Conservation (phyloP, 2,329 filamentous ascomycete genomes). For the Thelonectria blattea region DNA sequence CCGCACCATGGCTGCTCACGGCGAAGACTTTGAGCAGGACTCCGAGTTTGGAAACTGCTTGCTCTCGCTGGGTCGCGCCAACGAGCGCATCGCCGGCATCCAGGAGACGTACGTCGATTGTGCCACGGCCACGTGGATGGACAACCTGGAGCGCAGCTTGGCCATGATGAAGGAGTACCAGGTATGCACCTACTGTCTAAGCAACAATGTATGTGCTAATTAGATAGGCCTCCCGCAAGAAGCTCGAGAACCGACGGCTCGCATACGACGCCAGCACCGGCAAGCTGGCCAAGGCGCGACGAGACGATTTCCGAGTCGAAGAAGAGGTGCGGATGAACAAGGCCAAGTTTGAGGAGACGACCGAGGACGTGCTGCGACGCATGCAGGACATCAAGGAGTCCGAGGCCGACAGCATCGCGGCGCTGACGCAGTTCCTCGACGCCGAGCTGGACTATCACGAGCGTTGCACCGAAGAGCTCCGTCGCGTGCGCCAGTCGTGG, state of each 20-base stretch:
- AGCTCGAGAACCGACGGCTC: constrained; percentile 86
- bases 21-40: constrained; percentile 89
- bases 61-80: constrained; percentile 78
- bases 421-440: constrained; percentile 83
- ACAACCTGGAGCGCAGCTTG: constrained; percentile 86
- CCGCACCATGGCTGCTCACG: constrained; percentile 84
- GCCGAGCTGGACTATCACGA: constrained; percentile 92
- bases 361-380: constrained; percentile 85
- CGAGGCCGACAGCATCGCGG: constrained; percentile 80
- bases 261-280: constrained; percentile 88
- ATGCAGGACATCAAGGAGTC: constrained; percentile 98
- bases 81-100: constrained; percentile 83
- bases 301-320: constrained; percentile 90
- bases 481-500: constrained; percentile 58
- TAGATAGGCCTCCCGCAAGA: constrained; percentile 76
- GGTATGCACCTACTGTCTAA: too few relatives aligned
- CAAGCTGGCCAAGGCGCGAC: constrained; percentile 93
- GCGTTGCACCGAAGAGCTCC: constrained; percentile 83
- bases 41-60: constrained; percentile 92
- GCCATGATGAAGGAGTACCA: constrained; percentile 99
- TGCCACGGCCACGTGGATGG: constrained; percentile 84
- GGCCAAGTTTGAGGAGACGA: constrained; percentile 95
- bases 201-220: too few relatives aligned
- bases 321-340: constrained; percentile 91
- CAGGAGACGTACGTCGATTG: constrained; percentile 84